Evolutionary conservation across 1,284 basidiomycete species (phyloP), one percentile per base, ranked within the genome.

Genomic region (Stereum hirsutum): DNA sequence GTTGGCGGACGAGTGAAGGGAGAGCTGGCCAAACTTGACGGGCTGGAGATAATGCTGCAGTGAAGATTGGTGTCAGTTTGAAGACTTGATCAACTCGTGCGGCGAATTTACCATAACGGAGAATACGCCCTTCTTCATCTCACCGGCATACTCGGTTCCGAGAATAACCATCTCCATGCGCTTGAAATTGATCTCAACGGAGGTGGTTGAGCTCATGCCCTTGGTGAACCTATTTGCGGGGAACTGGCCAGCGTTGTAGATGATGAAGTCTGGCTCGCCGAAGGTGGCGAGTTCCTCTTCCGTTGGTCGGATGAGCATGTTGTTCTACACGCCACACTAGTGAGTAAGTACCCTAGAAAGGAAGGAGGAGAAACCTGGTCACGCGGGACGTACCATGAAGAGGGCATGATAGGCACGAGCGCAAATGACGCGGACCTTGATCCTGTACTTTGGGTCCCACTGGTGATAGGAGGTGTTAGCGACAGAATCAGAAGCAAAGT

Each of bases 41-140:
- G 96, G 95, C 74, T 96, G 92, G 52, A 99, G 78, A 68, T 99
- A 99, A 73, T 99, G 96, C 81, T 83, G 26, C 26, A 26, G 50
- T 23, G 48, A 35, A 24, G 38, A 47, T 47, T 42, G 41, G 48
- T 49, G 44, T 33, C 35, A 6, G 15, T n/a, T 33, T 36, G 27
- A 23, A 42, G n/a, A n/a, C n/a, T 52, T 32, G 43, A 39, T 38
- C 42, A 43, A 44, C 38, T 32, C 17, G 46, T 41, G 39, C 35
- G n/a, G 35, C 14, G 28, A 19, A 54, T 67, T 35, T 53, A 81
- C 81, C 96, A 99, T 99, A 58, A 99, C 94, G 42, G 89, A 93
- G 75, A 99, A 99, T 64, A 99, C 90, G 65, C 96, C 96, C 82
- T 99, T 99, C 77, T 99, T 99, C 96, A 99, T 99, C 74, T 99